phyloP scores from a whole-genome alignment of 2,329 filamentous ascomycete genomes.

The Torrubiellomyces zombiae region DNA sequence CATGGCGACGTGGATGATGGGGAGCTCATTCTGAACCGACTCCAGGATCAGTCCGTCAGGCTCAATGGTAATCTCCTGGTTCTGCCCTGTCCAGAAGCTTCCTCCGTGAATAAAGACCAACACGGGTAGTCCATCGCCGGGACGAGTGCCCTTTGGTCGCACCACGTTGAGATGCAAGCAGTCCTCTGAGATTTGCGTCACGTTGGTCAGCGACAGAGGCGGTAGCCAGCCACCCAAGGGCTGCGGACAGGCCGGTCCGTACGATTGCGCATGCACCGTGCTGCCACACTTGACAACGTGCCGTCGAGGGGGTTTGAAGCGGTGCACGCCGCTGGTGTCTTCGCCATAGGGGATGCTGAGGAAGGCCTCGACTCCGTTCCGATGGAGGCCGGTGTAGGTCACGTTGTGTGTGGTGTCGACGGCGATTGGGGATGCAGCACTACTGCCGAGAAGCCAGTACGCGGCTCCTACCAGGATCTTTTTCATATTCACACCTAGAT shows the following conservation, averaged over 20 bases:
- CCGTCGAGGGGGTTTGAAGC: conserved; percentile 27
- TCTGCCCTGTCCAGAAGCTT: conserved; percentile 15
- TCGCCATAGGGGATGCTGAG: conserved; percentile 28
- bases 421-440: conserved; percentile 2
- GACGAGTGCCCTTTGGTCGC: conserved; percentile 10
- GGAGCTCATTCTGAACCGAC: conserved; percentile 23
- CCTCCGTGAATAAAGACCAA: conserved; percentile 19
- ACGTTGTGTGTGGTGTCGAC: conserved; percentile 11
- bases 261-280: conserved; percentile 19
- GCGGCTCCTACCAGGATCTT: no score
- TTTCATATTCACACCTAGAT: no score
- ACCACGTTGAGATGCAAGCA: conserved; percentile 19
- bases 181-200: conserved; percentile 20
- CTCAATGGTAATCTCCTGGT: conserved; percentile 15
- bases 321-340: conserved; percentile 25
- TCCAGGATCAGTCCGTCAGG: conserved; percentile 29
- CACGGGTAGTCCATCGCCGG: conserved; percentile 15
- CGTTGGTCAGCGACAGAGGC: conserved; percentile 17
- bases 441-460: no score
- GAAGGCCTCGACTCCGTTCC: conserved; percentile 29
- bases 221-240: conserved; percentile 11
- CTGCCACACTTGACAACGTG: conserved; percentile 15
- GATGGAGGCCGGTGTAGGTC: conserved; percentile 23
- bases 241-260: conserved; percentile 29
- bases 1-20: conserved; percentile 17